These are phyloP conservation scores for Aspergillus nomiae DNA, from an alignment of 2,329 filamentous ascomycete species.

Conservation along the genomic window DNA sequence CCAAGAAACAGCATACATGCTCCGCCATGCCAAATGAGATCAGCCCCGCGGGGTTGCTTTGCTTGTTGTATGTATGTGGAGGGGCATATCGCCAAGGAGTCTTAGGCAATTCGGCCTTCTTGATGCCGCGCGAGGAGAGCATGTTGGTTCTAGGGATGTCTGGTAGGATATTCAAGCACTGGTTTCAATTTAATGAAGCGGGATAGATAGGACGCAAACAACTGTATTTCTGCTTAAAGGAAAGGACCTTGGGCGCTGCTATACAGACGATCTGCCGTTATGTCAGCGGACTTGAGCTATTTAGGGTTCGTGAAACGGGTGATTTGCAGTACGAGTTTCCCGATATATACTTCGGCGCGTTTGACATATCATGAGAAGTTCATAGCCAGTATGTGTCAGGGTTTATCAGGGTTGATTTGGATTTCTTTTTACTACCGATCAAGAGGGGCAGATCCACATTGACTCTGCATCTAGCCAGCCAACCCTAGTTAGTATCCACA, in stretches of 20 bases:
- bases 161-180: neutral
- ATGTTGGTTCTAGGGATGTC: conserved; percentile 14
- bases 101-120: conserved; percentile 22
- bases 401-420: no score
- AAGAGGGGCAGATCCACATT: neutral
- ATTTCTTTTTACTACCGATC: no score
- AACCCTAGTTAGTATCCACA: neutral
- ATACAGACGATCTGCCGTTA: neutral
- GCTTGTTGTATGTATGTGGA: conserved; percentile 27
- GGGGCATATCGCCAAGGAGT: conserved; percentile 32
- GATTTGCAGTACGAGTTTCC: neutral
- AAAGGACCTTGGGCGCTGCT: neutral
- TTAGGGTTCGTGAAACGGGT: neutral
- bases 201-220: no score
- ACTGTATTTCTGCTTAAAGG: neutral
- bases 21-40: conserved; percentile 41
- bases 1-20: conserved; percentile 27
- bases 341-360: no score
- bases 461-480: neutral
- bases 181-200: neutral
- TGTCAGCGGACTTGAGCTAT: neutral
- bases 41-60: conserved; percentile 33
- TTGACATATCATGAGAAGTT: no score
- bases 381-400: no score
- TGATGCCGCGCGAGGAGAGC: conserved; percentile 31